Conservation (phyloP, 2,329 filamentous ascomycete genomes). For the Rhytidhysteron rufulum region DNA sequence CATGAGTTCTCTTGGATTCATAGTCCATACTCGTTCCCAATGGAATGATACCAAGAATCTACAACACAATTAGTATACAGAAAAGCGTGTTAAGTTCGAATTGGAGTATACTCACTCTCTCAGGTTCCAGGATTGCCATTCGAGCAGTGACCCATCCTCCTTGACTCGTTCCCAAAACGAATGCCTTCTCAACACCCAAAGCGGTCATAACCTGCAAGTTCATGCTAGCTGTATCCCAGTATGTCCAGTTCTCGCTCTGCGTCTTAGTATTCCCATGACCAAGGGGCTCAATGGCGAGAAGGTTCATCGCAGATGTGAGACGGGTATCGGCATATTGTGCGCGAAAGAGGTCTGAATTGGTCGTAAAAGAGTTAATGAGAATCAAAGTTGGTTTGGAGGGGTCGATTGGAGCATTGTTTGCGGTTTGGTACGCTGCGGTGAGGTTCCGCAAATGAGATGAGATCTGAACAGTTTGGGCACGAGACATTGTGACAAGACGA, state of each 20-base stretch:
- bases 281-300: slow-evolving; percentile 52
- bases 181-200: slow-evolving; percentile 42
- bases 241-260: slow-evolving; percentile 47
- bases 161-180: slow-evolving; percentile 51
- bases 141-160: slow-evolving; percentile 51
- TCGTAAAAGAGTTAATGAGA: slow-evolving; percentile 51
- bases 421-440: slow-evolving; percentile 45
- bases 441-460: slow-evolving; percentile 51
- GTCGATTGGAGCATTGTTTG: slow-evolving; percentile 23
- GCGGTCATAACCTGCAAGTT: slow-evolving; percentile 38
- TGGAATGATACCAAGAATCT: slow-evolving; percentile 51
- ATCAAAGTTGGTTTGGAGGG: slow-evolving; percentile 48
- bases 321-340: slow-evolving; percentile 36
- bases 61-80: not conserved
- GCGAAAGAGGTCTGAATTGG: slow-evolving; percentile 43
- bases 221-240: slow-evolving; percentile 53
- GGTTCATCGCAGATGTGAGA: slow-evolving; percentile 41
- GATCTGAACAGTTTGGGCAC: slow-evolving; percentile 40
- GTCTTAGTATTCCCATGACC: slow-evolving; percentile 50
- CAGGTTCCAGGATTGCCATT: slow-evolving; percentile 51
- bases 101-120: slow-evolving; percentile 33
- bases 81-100: not conserved
- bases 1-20: slow-evolving; percentile 42
- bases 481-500: slow-evolving; percentile 19
- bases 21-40: slow-evolving; percentile 52